A percentile compares a stretch with the other conserved stretches of the same genome.
These are phyloP conservation scores for Cordyceps farinosa DNA, from an alignment of 2,329 filamentous ascomycete species.

Conservation along the genomic window DNA sequence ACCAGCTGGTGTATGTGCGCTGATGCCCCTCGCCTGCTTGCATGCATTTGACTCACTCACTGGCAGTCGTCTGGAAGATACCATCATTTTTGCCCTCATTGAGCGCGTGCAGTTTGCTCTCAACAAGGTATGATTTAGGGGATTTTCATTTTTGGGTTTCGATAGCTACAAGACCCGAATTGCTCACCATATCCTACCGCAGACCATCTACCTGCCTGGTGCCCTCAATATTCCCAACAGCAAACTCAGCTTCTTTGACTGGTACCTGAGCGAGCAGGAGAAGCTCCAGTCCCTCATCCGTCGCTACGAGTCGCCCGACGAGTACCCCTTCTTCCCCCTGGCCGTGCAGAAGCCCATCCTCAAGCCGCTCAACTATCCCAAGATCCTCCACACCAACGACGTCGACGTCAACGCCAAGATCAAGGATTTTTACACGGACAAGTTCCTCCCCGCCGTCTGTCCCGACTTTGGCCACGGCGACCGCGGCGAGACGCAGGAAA, in stretches of 20 bases:
- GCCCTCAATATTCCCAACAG: slow-evolving; percentile 74
- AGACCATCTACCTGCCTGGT: slow-evolving; percentile 77
- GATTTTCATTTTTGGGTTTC: background rate
- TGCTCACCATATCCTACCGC: background rate
- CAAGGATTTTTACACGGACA: slow-evolving; percentile 76
- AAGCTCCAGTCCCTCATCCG: slow-evolving; percentile 87
- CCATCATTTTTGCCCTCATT: slow-evolving; percentile 94
- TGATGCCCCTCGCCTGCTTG: background rate
- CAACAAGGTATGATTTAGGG: slow-evolving; percentile 49
- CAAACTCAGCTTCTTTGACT: slow-evolving; percentile 83
- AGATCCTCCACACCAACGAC: slow-evolving; percentile 80
- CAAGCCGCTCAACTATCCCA: slow-evolving; percentile 82
- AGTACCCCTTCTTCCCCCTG: slow-evolving; percentile 93
- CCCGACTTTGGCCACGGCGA: slow-evolving; percentile 73
- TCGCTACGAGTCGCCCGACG: slow-evolving; percentile 92
- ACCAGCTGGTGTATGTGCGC: slow-evolving; percentile 80
- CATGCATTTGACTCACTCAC: slow-evolving; percentile 11
- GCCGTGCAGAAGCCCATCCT: slow-evolving; percentile 77
- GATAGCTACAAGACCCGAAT: background rate
- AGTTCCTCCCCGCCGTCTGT: slow-evolving; percentile 81
- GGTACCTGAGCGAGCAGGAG: slow-evolving; percentile 88
- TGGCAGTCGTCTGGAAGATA: slow-evolving; percentile 86
- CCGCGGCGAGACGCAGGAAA: slow-evolving; percentile 81
- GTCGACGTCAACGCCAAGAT: slow-evolving; percentile 87
- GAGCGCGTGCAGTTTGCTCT: slow-evolving; percentile 97